A percentile compares a stretch with the other conserved stretches of the same genome.
Conservation (phyloP, 768 basidiomycete genomes). For the Mycena floridula region DNA sequence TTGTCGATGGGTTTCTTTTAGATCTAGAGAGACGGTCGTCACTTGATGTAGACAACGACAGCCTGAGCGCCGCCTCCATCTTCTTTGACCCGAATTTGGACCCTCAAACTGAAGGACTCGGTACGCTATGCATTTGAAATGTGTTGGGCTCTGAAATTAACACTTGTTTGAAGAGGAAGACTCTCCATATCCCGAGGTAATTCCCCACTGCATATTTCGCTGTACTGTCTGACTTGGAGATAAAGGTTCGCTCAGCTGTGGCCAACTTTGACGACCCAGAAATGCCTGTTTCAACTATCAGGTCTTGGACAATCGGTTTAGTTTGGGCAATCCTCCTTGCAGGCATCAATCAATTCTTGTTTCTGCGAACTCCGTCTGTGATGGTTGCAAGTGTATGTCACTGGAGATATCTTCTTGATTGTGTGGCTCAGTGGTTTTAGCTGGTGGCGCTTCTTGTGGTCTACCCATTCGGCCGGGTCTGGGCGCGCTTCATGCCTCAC, state of each 20-base stretch:
- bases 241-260: constrained; percentile 73
- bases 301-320: constrained; percentile 55
- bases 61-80: too few species aligned
- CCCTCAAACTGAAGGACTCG: constrained; percentile 4
- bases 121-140: constrained; percentile 27
- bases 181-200: not conserved
- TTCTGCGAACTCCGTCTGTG: constrained; percentile 64
- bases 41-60: too few species aligned
- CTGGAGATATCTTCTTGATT: not conserved
- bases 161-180: not conserved
- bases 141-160: constrained; percentile 79
- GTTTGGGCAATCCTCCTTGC: constrained; percentile 55
- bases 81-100: constrained; percentile 32
- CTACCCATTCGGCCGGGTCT: constrained; percentile 62
- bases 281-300: constrained; percentile 55
- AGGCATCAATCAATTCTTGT: constrained; percentile 77
- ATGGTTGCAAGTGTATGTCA: constrained; percentile 35
- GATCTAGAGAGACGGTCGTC: too few species aligned
- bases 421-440: constrained; percentile 6
- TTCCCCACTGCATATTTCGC: too few species aligned
- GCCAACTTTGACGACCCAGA: constrained; percentile 64
- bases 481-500: constrained; percentile 55
- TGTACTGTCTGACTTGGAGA: too few species aligned
- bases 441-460: constrained; percentile 68
- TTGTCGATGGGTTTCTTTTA: too few species aligned